A percentile compares a stretch with the other conserved stretches of the same genome.
Conservation (phyloP, 805 yeast genomes). For the Ogataea philodendri region DNA sequence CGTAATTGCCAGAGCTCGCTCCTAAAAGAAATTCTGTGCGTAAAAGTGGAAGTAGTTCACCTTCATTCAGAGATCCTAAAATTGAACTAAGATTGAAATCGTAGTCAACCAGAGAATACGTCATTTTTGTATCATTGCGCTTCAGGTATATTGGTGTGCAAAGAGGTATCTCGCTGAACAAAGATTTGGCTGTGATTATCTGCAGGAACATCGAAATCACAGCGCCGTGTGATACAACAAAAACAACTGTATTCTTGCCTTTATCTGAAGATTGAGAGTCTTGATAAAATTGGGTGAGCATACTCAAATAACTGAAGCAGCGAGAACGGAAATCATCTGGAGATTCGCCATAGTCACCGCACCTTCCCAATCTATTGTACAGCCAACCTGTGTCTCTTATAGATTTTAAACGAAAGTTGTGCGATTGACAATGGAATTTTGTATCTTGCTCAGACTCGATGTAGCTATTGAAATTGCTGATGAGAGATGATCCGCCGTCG, state of each 20-base stretch:
- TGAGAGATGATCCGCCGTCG: conserved; percentile 42
- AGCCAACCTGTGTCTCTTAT: conserved; percentile 33
- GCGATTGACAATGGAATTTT: too few species aligned
- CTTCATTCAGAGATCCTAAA: conserved; percentile 26
- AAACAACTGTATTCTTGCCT: conserved; percentile 33
- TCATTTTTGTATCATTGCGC: conserved; percentile 26
- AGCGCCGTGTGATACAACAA: conserved; percentile 44
- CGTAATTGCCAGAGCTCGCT: too few species aligned
- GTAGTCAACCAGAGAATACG: conserved; percentile 29
- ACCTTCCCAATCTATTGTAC: conserved; percentile 38
- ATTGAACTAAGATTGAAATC: conserved; percentile 33
- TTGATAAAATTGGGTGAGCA: conserved; percentile 34
- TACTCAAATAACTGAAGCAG: conserved; percentile 35
- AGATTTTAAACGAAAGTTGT: not conserved
- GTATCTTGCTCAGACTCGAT: conserved; percentile 23
- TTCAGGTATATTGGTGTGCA: conserved; percentile 35
- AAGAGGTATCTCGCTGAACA: conserved; percentile 42
- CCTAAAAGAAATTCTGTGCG: conserved; percentile 28
- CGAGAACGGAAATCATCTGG: conserved; percentile 37
- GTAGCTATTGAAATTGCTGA: conserved; percentile 39
- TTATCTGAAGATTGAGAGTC: conserved; percentile 25
- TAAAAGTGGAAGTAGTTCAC: conserved; percentile 27
- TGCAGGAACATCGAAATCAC: conserved; percentile 41
- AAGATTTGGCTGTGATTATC: conserved; percentile 36
- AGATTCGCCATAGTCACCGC: conserved; percentile 45